Evolutionary conservation across 257 asterid species (phyloP), one percentile per base, ranked within the genome.

Genomic region (Anisodus tanguticus): DNA sequence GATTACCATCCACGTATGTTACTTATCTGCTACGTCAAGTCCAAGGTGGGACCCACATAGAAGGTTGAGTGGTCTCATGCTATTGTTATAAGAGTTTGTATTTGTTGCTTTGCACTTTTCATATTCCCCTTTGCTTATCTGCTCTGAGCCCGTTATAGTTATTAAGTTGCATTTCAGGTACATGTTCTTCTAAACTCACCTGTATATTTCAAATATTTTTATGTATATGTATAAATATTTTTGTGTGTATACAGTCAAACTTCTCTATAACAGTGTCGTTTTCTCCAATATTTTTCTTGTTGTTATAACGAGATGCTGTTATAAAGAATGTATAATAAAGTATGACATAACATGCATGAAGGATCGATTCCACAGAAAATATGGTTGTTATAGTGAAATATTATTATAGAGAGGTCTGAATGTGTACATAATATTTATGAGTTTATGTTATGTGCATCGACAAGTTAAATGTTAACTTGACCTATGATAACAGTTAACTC

Each of bases 21-120:
- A 89, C 97, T 95, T 95, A 95, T 95, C 98, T 91, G 93, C 97
- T 93, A 94, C 92, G 95, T 85, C 76, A 64, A 70, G 6, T 11
- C 9, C 8, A 2, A n/a, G 0, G 87, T 87, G 91, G 97, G 93
- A 43, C 90, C 97, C 89, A 87, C 86, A 31, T 0, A 5, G 51
- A 84, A 39, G 76, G 53, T 85, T 89, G 92, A 91, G 72, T 91
- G 95, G 93, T 74, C 93, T 90, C 93, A 90, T 39, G 79, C 91
- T 89, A 88, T 90, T 90, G 90, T 89, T 92, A 91, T 93, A 94
- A 89, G 91, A 86, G 67, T 86, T 89, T 87, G 84, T 82, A 58
- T 64, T 41, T 47, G 79, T 85, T 49, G 82, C 88, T 85, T 86
- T 86, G 89, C 87, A 83, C 70, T 74, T 87, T 90, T 39, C 93